These are phyloP conservation scores for Solanum phureja DNA, from an alignment of 257 asterid species.

Conservation along the genomic window DNA sequence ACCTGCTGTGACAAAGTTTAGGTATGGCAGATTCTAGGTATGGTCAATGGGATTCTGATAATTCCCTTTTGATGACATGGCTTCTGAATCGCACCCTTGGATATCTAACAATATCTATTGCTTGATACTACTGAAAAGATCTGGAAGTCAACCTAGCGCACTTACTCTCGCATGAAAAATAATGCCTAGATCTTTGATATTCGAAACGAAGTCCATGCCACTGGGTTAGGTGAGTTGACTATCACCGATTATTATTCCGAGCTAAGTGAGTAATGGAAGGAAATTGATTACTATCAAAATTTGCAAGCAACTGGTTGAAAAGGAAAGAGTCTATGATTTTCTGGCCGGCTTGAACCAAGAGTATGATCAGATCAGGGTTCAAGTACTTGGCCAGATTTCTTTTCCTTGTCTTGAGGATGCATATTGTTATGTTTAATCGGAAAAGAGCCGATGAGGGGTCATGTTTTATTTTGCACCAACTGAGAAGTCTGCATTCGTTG, in stretches of 20 bases:
- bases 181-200: neutral
- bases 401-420: neutral
- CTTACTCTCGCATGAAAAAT: neutral
- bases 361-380: neutral
- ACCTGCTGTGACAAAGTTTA: neutral
- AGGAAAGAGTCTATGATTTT: neutral
- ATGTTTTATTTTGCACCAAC: neutral
- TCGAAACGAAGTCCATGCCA: neutral
- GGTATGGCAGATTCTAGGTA: neutral
- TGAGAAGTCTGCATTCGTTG: neutral
- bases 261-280: neutral
- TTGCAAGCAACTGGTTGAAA: neutral
- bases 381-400: neutral
- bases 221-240: neutral
- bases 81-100: neutral
- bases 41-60: neutral
- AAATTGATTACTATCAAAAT: neutral
- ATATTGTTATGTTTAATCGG: neutral
- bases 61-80: neutral
- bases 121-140: neutral
- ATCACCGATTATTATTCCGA: neutral
- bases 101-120: neutral
- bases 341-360: neutral
- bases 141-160: neutral
- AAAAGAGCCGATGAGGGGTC: neutral